Base-by-base conservation (phyloP, 495 filamentous ascomycete species). In the Cercophora samala region DNA sequence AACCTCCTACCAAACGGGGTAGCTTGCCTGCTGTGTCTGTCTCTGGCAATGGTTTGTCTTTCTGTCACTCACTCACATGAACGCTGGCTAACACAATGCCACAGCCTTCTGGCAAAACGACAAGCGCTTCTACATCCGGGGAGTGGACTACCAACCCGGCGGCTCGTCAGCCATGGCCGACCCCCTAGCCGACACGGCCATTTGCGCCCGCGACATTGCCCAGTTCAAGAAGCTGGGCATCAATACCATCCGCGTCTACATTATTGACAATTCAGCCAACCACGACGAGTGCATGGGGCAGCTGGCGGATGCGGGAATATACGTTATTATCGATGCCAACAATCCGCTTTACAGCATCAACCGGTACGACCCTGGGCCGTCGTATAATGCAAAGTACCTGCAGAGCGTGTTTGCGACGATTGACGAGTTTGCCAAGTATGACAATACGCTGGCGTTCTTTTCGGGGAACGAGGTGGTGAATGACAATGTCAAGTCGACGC, bases 381-480 rank as follows among this genome's bases (percentile, higher is more conserved):
- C 93, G 3, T 98, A 98, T 86, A 98, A 97, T 76, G 84, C 87
- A 60, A 86, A 87, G 64, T 98, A 98, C 71, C 86, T 97, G 26
- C 93, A 97, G 80, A 93, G 90, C 78, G 81, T 97, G 73, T 97
- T 97, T 75, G 90, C 94, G 17, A 97, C 94, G 66, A 87, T 97
- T 68, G 93, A 97, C 75, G 88, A 84, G 63, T 97, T 98, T 73
- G 82, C 85, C 70, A 89, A 90, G 72, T 98, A 97, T 80, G 79
- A 83, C 81, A 98, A 98, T 82, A 93, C 90, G 15, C 82, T 97
- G 58, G 90, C 91, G 60, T 97, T 97, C 88, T 97, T 97, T 84
- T 96, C 93, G 19, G 94, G 92, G 52, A 97, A 98, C 76, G 94
- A 98, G 80, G 93, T 97, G 69, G 93, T 97, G 84, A 96, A 98